These are phyloP conservation scores for Tetrapisispora pingtungensis DNA, from an alignment of 805 yeast species.

Conservation along the genomic window DNA sequence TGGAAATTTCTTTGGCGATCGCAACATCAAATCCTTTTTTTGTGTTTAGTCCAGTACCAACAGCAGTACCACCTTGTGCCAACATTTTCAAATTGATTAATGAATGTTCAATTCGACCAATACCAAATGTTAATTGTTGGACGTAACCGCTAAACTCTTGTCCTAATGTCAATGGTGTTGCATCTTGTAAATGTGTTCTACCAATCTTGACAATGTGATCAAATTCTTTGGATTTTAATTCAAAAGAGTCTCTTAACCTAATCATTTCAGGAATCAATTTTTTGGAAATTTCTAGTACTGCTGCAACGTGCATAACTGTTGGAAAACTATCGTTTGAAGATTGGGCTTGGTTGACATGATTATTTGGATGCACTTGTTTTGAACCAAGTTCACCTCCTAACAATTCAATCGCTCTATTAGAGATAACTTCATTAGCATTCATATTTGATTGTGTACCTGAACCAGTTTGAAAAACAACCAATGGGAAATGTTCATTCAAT, in stretches of 20 bases:
- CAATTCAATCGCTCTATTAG: conserved; percentile 94
- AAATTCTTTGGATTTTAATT: conserved; percentile 73
- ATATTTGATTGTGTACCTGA: conserved; percentile 98
- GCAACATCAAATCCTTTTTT: conserved; percentile 78
- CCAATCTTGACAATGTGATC: conserved; percentile 90
- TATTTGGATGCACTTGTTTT: conserved; percentile 93
- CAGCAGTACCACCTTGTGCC: conserved; percentile 99
- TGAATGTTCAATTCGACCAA: conserved; percentile 68
- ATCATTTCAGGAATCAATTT: conserved; percentile 72
- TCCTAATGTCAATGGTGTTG: conserved; percentile 94
- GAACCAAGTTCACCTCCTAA: conserved; percentile 90
- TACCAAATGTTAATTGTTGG: conserved; percentile 85
- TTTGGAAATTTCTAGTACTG: conserved; percentile 76
- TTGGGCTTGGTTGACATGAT: conserved; percentile 96
- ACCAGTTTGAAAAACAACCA: conserved; percentile 98
- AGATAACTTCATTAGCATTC: conserved; percentile 98
- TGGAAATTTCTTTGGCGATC: conserved; percentile 77
- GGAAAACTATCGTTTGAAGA: conserved; percentile 99
- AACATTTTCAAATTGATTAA: conserved; percentile 69
- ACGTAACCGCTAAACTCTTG: conserved; percentile 97
- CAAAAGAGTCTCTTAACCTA: conserved; percentile 64
- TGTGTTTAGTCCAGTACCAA: conserved; percentile 97
- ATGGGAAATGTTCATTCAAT: conserved; percentile 88
- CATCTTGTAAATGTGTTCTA: conserved; percentile 98
- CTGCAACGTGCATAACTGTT: conserved; percentile 98